Evolutionary conservation across 805 yeast species (phyloP), one percentile per base, ranked within the genome.

Genomic region (Geotrichum ghanense): DNA sequence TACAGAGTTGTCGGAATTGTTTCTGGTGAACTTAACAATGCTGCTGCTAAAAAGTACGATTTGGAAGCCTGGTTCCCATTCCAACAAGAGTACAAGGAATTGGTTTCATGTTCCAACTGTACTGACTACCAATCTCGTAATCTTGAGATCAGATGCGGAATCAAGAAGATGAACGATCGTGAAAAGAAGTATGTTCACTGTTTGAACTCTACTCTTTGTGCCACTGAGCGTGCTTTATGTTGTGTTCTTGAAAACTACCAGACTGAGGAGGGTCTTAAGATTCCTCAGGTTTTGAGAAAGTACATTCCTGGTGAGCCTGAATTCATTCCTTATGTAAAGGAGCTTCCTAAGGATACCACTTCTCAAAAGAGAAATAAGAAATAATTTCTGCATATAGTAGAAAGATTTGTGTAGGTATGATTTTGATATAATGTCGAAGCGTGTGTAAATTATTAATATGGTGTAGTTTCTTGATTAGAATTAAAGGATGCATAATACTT

Each of bases 41-140:
- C 98, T 46, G 98, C 98, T 52, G 97, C 98, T 55, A 92, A 92
- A 76, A 92, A 92, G 70, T 92, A 83, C 73, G 98, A 92, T 73
- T 77, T 92, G 64, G 98, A 92, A 75, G 98, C 98, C 45, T 92
- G 98, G 98, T 92, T 92, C 94, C 98, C 98, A 64, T 92, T 75
- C 85, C 98, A 92, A 75, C 77, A 88, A 67, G 98, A 92, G 71
- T 92, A 85, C 74, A 92, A 92, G 72, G 98, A 92, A 73, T 79
- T 92, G 61, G 98, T 92, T 48, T 87, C 96, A 17, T 90, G 97
- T 74, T 90, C 97, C 50, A 92, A 92, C 78, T 92, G 98, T 79
- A 92, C 98, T 50, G 98, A 92, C 72, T 92, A 92, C 71, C 98
- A 92, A 75, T 86, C 97, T 46, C 84, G 98, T 75, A 90, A 90